Evolutionary conservation across 2,329 filamentous ascomycete genomes (phyloP), one percentile per base, ranked within the genome.

Genomic region (Beauveria sp.): DNA sequence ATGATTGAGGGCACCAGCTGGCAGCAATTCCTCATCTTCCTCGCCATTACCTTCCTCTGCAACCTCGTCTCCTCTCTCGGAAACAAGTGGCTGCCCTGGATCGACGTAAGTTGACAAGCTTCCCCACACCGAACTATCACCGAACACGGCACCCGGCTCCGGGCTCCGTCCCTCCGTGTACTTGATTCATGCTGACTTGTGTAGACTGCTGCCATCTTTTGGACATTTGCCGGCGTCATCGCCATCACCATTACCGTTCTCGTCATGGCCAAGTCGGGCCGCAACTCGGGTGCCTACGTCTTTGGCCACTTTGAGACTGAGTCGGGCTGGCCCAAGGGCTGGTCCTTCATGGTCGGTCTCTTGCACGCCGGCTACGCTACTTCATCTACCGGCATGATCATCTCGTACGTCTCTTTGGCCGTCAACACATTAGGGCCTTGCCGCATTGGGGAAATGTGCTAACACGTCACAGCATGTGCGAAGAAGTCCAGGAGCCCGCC

Each of bases 371-470:
- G 85, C 64, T 90, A 91, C 69, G 87, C 86, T 51, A 90, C 88
- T 16, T 90, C 88, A 4, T 88, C 87, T 18, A 90, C 88, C 0
- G 89, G 89, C 74, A 91, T 91, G 88, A 88, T 91, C 63, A 88
- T 91, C 71, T 88, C 85, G 85, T 88, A 76, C 79, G 84, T 79
- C 54, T 53, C 34, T 38, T 38, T 38, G 5, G 34, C 34, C 34
- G 5, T 38, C 2, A 6, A 38, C 14, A 2, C 34, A 5, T 38
- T 16, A 16, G 14, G 0, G 5, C 34, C 14, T 38, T 38, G 12
- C 14, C 5, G 6, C 45, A 20, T 9, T 43, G 22, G 22, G 22
- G 22, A 4, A 6, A 1, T 28, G 16, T 43, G 10, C 46, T 66
- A 56, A 66, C 46, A 12, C 24, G 14, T 20, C 54, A 43, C 63